A percentile compares a stretch with the other conserved stretches of the same genome.
Conservation (phyloP, 129 eudicot genomes). For the Helichrysum umbraculigerum region DNA sequence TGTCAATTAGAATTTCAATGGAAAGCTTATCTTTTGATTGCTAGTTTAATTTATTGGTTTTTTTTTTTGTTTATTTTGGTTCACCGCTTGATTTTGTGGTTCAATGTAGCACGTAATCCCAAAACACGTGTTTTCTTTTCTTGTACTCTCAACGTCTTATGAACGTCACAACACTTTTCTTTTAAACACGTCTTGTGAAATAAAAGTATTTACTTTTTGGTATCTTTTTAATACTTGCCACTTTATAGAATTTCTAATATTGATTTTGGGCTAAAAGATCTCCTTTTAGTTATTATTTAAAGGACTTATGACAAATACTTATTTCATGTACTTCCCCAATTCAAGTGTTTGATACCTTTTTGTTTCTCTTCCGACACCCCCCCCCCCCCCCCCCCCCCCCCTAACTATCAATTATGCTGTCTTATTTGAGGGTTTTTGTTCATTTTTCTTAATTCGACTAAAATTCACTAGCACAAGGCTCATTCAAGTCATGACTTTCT, state of each 20-base stretch:
- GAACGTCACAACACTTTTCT: not conserved
- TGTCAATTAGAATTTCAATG: not conserved
- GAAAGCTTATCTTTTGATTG: slow-evolving; percentile 2
- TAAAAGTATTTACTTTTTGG: not conserved
- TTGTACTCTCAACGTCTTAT: slow-evolving; percentile 5
- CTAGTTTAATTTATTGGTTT: slow-evolving; percentile 6
- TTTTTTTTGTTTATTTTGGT: not conserved
- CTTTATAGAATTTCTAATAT: slow-evolving; percentile 1
- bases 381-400: too few species aligned
- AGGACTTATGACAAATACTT: not conserved
- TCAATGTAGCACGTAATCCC: slow-evolving; percentile 16
- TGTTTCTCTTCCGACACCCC: not conserved
- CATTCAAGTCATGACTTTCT: not conserved
- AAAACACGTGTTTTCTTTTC: slow-evolving; percentile 12
- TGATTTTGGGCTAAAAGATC: slow-evolving; percentile 1
- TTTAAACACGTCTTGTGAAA: not conserved
- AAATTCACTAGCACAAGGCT: not conserved
- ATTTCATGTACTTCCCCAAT: not conserved
- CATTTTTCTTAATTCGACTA: not conserved
- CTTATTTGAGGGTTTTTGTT: not conserved
- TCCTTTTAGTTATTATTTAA: not conserved
- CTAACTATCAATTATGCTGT: not conserved
- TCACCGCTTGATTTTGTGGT: not conserved
- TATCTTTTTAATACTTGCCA: not conserved
- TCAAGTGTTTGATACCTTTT: not conserved